Evolutionary conservation across 1,284 basidiomycete genomes (phyloP).

Genomic region (Veloporphyrellus conicus): DNA sequence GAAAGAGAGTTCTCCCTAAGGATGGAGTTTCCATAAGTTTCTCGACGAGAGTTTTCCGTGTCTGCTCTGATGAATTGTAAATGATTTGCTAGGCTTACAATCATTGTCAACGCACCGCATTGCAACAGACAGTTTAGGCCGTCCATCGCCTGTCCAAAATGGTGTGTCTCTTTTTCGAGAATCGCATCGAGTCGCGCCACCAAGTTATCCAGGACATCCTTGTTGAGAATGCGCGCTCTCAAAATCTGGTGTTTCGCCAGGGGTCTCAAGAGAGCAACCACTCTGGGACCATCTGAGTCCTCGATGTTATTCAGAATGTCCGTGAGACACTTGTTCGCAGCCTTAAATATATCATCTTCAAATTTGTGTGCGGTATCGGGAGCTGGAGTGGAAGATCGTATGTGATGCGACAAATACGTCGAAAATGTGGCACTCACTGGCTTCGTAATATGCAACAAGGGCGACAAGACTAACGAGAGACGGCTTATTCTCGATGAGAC

Average conservation of each 20-base stretch:
- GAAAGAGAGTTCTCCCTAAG: too few species aligned
- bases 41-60: slow-evolving; percentile 1
- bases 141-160: slow-evolving; percentile 24
- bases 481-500: slow-evolving; percentile 14
- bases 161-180: not conserved
- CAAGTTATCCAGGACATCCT: slow-evolving; percentile 9
- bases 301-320: slow-evolving; percentile 7
- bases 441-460: slow-evolving; percentile 13
- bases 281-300: slow-evolving; percentile 16
- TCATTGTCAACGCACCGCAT: slow-evolving; percentile 14
- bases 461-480: slow-evolving; percentile 12
- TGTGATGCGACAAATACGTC: too few species aligned
- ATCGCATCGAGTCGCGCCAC: slow-evolving; percentile 7
- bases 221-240: slow-evolving; percentile 3
- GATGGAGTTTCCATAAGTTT: slow-evolving; percentile 8
- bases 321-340: slow-evolving; percentile 11
- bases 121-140: slow-evolving; percentile 21
- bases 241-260: slow-evolving; percentile 11
- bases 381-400: too few species aligned
- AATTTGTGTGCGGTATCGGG: too few species aligned
- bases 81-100: not conserved
- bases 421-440: too few species aligned
- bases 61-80: slow-evolving; percentile 14
- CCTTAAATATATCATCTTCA: slow-evolving; percentile 8
- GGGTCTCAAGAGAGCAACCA: slow-evolving; percentile 14